These are phyloP conservation scores for Fraxinus ornus DNA, from an alignment of 305 asterid genomes.

Conservation along the genomic window DNA sequence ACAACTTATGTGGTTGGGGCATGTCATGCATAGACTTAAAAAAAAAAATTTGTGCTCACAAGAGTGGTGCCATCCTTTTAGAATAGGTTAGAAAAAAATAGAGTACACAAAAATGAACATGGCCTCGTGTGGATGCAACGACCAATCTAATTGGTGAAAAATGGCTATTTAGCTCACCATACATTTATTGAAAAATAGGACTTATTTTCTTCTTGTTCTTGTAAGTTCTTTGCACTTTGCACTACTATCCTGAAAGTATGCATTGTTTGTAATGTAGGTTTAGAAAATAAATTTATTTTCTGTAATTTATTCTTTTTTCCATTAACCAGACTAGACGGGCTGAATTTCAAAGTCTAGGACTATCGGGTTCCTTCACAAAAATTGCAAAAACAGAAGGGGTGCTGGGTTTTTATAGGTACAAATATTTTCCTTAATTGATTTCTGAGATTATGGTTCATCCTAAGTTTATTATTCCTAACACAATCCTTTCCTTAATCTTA, in stretches of 20 bases:
- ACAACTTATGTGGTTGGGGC: background rate
- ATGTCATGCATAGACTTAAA: background rate
- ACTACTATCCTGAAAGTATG: background rate
- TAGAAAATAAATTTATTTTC: constrained; percentile 17
- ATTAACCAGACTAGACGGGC: constrained; percentile 75
- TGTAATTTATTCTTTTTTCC: constrained; percentile 7
- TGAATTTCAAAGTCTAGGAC: constrained; percentile 77
- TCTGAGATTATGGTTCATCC: background rate
- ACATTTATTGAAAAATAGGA: background rate
- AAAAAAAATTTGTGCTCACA: background rate
- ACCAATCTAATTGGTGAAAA: background rate
- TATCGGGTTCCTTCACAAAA: constrained; percentile 71
- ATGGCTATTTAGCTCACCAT: background rate
- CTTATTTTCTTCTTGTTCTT: background rate
- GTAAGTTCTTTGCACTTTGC: background rate
- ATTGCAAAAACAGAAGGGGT: constrained; percentile 85
- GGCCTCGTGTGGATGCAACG: background rate
- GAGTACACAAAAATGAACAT: background rate
- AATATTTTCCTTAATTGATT: background rate
- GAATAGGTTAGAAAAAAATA: background rate
- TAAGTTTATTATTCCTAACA: background rate
- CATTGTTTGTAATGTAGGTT: constrained; percentile 1
- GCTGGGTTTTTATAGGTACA: constrained; percentile 79
- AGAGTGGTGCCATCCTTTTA: background rate
- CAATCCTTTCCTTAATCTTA: background rate